A percentile compares a stretch with the other conserved stretches of the same genome.
These are phyloP conservation scores for Aspergillus quadricinctus DNA, from an alignment of 2,329 filamentous ascomycete species.

Conservation along the genomic window DNA sequence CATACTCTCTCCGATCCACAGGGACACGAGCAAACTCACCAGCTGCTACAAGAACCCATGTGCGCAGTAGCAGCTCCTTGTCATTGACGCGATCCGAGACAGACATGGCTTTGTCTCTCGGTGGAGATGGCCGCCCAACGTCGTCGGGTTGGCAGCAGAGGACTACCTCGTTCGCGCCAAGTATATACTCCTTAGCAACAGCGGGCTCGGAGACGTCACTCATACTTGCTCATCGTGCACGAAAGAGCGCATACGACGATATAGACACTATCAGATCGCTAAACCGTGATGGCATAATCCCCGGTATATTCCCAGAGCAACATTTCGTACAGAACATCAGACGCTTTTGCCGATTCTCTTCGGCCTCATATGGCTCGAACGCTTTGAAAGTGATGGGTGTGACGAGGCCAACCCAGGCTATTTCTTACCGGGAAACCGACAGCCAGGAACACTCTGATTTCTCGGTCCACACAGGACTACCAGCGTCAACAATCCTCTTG, in stretches of 20 bases:
- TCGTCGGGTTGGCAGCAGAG: constrained; percentile 29
- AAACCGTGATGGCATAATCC: constrained; percentile 41
- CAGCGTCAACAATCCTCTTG: constrained; percentile 50
- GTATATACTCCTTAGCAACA: constrained; percentile 44
- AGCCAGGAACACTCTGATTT: constrained; percentile 45
- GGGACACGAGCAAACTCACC: constrained; percentile 37
- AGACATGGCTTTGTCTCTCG: constrained; percentile 31
- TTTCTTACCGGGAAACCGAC: constrained; percentile 28
- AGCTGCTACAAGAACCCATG: constrained; percentile 35
- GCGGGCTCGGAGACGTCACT: constrained; percentile 44
- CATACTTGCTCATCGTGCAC: constrained; percentile 38
- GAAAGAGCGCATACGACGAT: constrained; percentile 45
- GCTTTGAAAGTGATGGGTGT: constrained; percentile 47
- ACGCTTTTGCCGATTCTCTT: constrained; percentile 45
- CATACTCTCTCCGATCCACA: constrained; percentile 35
- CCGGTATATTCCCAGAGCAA: constrained; percentile 43
- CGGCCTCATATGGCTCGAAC: constrained; percentile 45
- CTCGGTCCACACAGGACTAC: constrained; percentile 41
- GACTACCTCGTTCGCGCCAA: constrained; percentile 40
- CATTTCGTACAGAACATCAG: constrained; percentile 45
- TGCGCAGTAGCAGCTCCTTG: constrained; percentile 41
- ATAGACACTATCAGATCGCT: constrained; percentile 41
- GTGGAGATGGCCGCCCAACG: constrained; percentile 24
- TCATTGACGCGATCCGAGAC: constrained; percentile 41
- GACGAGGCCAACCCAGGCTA: constrained; percentile 25